Evolutionary conservation across 345 rosid genomes (phyloP), one percentile per base, ranked within the genome.

Genomic region (Clausena lansium): DNA sequence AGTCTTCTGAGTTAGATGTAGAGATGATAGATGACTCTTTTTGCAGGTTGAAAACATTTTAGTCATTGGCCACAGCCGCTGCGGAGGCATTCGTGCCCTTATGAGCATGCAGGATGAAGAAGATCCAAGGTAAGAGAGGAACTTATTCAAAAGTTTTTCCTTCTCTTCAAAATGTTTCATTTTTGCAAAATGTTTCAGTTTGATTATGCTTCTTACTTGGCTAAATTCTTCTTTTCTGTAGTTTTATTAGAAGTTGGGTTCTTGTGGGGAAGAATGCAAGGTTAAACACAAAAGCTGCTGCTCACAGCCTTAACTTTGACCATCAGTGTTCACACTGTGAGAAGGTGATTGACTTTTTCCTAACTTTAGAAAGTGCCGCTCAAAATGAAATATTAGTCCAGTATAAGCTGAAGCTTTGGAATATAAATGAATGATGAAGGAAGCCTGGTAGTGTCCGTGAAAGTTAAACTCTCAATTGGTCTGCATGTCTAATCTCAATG

Each of bases 21-120:
- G 55, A 47, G 30, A 71, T 62, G 15, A 7, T 7, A 27, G 61
- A 70, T 58, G 54, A 28, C 73, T 66, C 25, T 36, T 67, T 77
- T 82, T 60, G 77, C 91, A 97, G 99, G 99, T 97, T 74, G 92
- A 89, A 82, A 94, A 97, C 82, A 89, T 97, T 81, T 86, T 97
- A 73, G 89, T 97, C 20, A 64, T 91, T 74, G 99, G 99, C 73
- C 98, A 97, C 86, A 97, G 99, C 86, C 74, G 94, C 33, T 97
- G 99, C 52, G 98, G 99, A 76, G 99, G 98, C 73, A 97, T 97
- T 77, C 97, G 85, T 50, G 98, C 98, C 32, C 92, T 97, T 66
- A 94, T 97, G 99, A 82, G 93, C 76, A 89, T 94, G 98, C 84
- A 85, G 64, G 97, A 86, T 30, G 91, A 87, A 85, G 91, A 22